A percentile compares a stretch with the other conserved stretches of the same genome.
Conservation (phyloP, 2,329 filamentous ascomycete species). For the Colletotrichum destructivum region DNA sequence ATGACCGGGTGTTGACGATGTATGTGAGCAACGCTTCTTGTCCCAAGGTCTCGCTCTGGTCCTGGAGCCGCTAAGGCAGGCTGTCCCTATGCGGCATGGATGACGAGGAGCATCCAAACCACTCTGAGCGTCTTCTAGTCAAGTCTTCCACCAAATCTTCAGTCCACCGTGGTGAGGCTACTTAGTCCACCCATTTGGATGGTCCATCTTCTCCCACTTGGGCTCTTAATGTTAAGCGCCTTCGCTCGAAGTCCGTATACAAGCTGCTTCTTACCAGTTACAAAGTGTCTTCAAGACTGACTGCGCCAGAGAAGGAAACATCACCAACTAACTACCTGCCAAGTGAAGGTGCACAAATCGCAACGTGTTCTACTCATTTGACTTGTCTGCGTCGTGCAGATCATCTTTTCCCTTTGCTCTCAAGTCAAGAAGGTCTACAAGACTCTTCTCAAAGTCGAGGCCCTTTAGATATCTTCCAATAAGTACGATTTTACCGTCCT, state of each 20-base stretch:
- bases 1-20: neutral
- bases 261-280: neutral
- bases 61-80: neutral
- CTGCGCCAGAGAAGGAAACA: neutral
- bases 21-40: neutral
- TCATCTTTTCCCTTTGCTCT: conserved; percentile 1
- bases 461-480: conserved; percentile 71
- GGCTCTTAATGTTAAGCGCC: neutral
- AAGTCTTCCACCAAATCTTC: neutral
- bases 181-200: neutral
- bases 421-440: conserved; percentile 42
- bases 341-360: neutral
- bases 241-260: neutral
- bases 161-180: neutral
- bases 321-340: neutral
- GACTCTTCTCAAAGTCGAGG: conserved; percentile 67
- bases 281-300: neutral
- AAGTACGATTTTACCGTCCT: conserved; percentile 72
- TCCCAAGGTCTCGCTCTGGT: neutral
- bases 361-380: neutral
- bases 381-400: no score
- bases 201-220: neutral
- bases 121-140: neutral
- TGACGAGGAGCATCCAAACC: neutral
- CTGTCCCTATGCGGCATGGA: neutral